Evolutionary conservation across 495 filamentous ascomycete genomes (phyloP).

Genomic region (Acidiella bohemica): DNA sequence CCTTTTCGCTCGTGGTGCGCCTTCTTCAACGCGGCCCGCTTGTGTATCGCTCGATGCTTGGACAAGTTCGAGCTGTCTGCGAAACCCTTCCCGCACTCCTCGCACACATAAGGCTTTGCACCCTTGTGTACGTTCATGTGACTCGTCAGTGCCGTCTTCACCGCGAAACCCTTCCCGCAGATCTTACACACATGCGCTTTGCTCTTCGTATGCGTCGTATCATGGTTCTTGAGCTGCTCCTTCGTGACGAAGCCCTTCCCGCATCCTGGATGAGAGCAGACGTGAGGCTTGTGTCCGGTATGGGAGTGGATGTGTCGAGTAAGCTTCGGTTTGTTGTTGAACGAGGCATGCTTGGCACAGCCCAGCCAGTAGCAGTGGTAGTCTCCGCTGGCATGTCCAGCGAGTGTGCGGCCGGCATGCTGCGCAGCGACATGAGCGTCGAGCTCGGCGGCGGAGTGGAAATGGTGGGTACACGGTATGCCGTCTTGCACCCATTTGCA

Average conservation of each 20-base stretch:
- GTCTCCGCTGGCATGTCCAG: constrained; percentile 1
- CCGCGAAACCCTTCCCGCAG: constrained; percentile 16
- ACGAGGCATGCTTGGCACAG: constrained; percentile 14
- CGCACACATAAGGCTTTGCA: constrained; percentile 15
- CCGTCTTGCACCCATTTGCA: constrained; percentile 16
- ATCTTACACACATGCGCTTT: constrained; percentile 7
- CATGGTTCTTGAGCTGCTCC: constrained; percentile 18
- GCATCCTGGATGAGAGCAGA: constrained; percentile 11
- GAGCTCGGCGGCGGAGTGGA: constrained; percentile 11
- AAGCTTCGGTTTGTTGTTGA: constrained; percentile 16
- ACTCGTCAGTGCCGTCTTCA: constrained; percentile 16
- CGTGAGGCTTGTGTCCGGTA: constrained; percentile 15
- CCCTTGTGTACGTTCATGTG: constrained; percentile 18
- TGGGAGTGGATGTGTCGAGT: constrained; percentile 17
- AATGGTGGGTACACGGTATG: constrained; percentile 14
- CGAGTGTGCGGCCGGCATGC: constrained; percentile 10
- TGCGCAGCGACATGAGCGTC: constrained; percentile 13
- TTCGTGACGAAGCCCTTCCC: constrained; percentile 17
- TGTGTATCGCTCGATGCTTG: constrained; percentile 16
- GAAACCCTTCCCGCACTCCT: constrained; percentile 16
- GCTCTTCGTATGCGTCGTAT: constrained; percentile 15
- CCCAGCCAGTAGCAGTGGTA: constrained; percentile 16
- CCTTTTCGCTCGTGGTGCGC: too few relatives aligned
- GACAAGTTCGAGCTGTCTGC: constrained; percentile 19
- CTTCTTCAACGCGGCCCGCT: constrained; percentile 1